These are phyloP conservation scores for Kwoniella bestiolae DNA, from an alignment of 768 basidiomycete genomes.

Conservation along the genomic window DNA sequence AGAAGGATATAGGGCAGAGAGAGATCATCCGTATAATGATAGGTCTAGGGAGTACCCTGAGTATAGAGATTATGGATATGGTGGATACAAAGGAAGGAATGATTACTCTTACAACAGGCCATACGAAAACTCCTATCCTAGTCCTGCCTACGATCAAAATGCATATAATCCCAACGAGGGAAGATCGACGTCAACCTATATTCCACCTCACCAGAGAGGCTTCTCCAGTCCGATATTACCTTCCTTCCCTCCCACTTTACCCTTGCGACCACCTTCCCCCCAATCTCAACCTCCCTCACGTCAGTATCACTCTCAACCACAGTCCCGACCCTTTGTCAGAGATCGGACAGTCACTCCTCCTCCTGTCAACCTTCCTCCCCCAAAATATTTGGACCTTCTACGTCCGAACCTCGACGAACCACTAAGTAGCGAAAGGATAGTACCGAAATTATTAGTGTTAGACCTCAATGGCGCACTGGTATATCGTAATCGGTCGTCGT, in stretches of 20 bases:
- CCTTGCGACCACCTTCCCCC: not conserved
- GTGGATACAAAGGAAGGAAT: not conserved
- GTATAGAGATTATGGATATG: not conserved
- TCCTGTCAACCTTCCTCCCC: conserved; percentile 12
- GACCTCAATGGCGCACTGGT: conserved; percentile 56
- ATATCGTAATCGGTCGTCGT: conserved; percentile 30
- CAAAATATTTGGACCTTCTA: conserved; percentile 18
- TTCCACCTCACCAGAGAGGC: not conserved
- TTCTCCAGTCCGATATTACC: not conserved
- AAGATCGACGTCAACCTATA: not conserved
- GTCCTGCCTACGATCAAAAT: no score
- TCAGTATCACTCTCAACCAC: no score
- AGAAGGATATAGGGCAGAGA: not conserved
- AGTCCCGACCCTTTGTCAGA: not conserved
- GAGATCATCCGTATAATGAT: not conserved
- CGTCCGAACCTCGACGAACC: not conserved
- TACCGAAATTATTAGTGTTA: conserved; percentile 49
- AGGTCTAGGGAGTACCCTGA: not conserved
- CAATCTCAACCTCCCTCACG: not conserved
- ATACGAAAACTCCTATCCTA: not conserved
- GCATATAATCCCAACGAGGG: not conserved
- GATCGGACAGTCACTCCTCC: conserved; percentile 15
- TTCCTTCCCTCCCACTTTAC: not conserved
- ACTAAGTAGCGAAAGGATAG: not conserved
- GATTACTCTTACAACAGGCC: not conserved